Conservation (phyloP, 257 asterid genomes). For the Cinchona pubescens region DNA sequence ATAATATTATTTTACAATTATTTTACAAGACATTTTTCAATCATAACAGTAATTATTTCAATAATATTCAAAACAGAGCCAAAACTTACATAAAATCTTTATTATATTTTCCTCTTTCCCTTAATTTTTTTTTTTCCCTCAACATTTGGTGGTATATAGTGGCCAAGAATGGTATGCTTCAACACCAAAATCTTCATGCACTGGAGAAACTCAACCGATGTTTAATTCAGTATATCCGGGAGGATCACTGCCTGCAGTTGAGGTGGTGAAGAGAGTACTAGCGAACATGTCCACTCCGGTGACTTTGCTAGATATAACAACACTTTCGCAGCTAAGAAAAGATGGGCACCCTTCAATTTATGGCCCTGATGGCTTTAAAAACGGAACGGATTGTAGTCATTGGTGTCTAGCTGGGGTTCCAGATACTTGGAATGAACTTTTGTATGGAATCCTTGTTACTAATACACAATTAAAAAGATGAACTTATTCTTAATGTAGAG, state of each 20-base stretch:
- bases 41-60: too few species aligned
- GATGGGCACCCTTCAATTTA: conserved; percentile 71
- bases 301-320: conserved; percentile 47
- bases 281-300: conserved; percentile 50
- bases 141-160: conserved; percentile 20
- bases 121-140: background rate
- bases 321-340: conserved; percentile 64
- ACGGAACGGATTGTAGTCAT: conserved; percentile 62
- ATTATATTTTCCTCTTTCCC: background rate
- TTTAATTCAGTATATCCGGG: conserved; percentile 38
- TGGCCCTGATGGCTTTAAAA: conserved; percentile 20
- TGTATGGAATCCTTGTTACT: conserved; percentile 41
- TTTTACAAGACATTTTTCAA: too few species aligned
- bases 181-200: conserved; percentile 33
- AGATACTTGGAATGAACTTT: conserved; percentile 78
- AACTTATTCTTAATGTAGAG: background rate
- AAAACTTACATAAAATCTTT: background rate
- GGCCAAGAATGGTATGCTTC: conserved; percentile 62
- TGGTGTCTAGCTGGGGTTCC: conserved; percentile 92
- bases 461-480: background rate
- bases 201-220: conserved; percentile 48
- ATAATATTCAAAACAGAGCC: too few species aligned
- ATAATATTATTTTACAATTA: too few species aligned
- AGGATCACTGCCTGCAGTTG: conserved; percentile 30
- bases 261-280: conserved; percentile 38